These are phyloP conservation scores for Fusarium nematophilum DNA, from an alignment of 2,329 filamentous ascomycete genomes.

Conservation along the genomic window DNA sequence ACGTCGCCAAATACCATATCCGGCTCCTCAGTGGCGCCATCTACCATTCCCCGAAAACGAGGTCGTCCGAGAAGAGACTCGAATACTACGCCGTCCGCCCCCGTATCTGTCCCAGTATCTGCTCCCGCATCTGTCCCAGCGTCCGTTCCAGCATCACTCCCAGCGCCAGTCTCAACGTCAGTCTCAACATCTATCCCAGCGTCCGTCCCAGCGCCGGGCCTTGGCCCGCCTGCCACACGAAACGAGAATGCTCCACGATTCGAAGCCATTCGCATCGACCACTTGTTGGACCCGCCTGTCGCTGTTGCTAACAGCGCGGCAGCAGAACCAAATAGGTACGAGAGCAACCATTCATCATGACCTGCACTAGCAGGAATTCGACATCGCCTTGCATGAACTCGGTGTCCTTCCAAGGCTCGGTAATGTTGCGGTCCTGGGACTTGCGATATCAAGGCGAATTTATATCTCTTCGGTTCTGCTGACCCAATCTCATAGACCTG, in stretches of 20 bases:
- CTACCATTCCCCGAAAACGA: slow-evolving; percentile 37
- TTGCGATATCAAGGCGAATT: background rate
- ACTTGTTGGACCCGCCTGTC: slow-evolving; percentile 20
- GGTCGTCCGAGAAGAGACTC: slow-evolving; percentile 24
- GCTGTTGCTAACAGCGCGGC: background rate
- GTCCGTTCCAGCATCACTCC: too few relatives aligned
- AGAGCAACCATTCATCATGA: background rate
- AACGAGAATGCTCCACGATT: slow-evolving; percentile 26
- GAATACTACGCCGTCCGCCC: background rate
- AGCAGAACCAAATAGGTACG: slow-evolving; percentile 24
- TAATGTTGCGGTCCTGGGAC: slow-evolving; percentile 14
- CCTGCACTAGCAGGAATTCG: background rate
- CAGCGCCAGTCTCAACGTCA: too few relatives aligned
- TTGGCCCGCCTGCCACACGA: slow-evolving; percentile 5
- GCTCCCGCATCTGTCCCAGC: background rate
- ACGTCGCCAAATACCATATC: slow-evolving; percentile 14
- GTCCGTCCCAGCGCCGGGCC: too few relatives aligned
- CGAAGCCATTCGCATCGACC: slow-evolving; percentile 11
- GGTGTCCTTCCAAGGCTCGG: background rate
- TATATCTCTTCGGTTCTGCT: slow-evolving; percentile 18
- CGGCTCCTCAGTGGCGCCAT: slow-evolving; percentile 12
- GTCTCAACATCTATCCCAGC: background rate
- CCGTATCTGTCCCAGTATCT: background rate
- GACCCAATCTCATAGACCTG: slow-evolving; percentile 30
- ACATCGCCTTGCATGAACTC: slow-evolving; percentile 1